Evolutionary conservation across 176 grass and related monocot genomes (phyloP), one percentile per base, ranked within the genome.

Genomic region (Metroxylon sagu): DNA sequence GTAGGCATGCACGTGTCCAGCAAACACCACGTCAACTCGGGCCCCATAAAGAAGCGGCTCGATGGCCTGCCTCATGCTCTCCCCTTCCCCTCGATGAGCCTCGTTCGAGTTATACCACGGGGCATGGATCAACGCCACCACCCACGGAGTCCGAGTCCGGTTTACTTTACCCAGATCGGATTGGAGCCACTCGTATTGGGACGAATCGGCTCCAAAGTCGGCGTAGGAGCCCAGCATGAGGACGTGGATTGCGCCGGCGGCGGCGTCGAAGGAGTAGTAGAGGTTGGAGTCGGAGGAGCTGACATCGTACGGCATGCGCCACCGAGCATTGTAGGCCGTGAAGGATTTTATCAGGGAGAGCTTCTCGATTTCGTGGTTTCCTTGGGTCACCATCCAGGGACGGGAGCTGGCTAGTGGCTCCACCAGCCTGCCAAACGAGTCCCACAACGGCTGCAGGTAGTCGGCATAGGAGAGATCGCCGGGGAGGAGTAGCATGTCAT

Each of bases 1-100:
- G 16, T 96, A 96, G 18, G 91, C 86, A 50, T 96, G 91, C 17
- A 96, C 83, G 68, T 90, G 91, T 0, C 91, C 91, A 0, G 91
- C 65, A 60, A 96, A 96, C 26, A 96, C 83, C 1, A 70, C 74
- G 74, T 96, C 86, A 4, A 87, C 77, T n/a, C 49, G 71, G 0
- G 71, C 82, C 15, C 7, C 59, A 12, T 75, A 71, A 0, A 85
- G 75, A 35, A 75, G 49, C 14, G 27, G 12, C 59, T 96, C 91
- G 59, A 95, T 60, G 62, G 91, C 80, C 26, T 0, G 27, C 31
- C 84, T 54, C 89, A 95, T 95, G 8, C 54, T 56, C 64, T 95
- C 89, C 14, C 77, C 84, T 2, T 95, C 89, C 0, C 72, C 82
- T 1, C 57, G 64, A 68, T 95, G 85, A 3, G 74, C 89, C 27